Evolutionary conservation across 2,329 filamentous ascomycete genomes (phyloP).

Genomic region (Aurifilum marmelostoma): DNA sequence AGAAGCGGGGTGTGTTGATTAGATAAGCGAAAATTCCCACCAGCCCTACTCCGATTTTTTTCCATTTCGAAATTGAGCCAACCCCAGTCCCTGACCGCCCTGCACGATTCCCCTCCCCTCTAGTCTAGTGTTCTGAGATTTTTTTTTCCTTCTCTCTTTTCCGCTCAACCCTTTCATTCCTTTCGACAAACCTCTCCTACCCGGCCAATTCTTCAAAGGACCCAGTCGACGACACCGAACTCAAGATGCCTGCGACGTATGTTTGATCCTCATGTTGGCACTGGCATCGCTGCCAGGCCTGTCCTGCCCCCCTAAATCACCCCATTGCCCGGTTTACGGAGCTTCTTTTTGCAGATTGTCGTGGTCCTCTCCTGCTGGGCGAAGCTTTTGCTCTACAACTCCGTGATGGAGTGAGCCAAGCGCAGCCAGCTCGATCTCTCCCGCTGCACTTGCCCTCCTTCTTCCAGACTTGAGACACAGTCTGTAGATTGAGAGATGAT

Average conservation of each 20-base stretch:
- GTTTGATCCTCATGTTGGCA: constrained; percentile 34
- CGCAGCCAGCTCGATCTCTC: constrained; percentile 81
- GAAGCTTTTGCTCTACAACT: constrained; percentile 39
- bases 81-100: not conserved
- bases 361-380: constrained; percentile 79
- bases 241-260: constrained; percentile 34
- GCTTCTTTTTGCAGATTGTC: constrained; percentile 69
- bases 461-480: constrained; percentile 49
- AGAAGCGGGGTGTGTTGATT: not conserved
- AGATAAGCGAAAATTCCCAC: constrained; percentile 21
- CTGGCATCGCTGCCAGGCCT: constrained; percentile 24
- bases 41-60: constrained; percentile 26
- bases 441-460: constrained; percentile 61
- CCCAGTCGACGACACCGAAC: constrained; percentile 38
- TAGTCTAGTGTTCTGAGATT: constrained; percentile 6
- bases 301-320: constrained; percentile 2
- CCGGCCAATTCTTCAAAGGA: constrained; percentile 6
- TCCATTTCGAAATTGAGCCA: constrained; percentile 26
- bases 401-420: constrained; percentile 40
- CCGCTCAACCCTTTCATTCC: constrained; percentile 36
- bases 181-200: constrained; percentile 5
- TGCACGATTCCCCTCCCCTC: constrained; percentile 13
- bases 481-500: constrained; percentile 61
- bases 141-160: constrained; percentile 9
- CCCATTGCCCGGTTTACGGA: constrained; percentile 51